Evolutionary conservation across 1,139 yeast genomes (phyloP), one percentile per base, ranked within the genome.

Genomic region (Scheffersomyces lignicola): DNA sequence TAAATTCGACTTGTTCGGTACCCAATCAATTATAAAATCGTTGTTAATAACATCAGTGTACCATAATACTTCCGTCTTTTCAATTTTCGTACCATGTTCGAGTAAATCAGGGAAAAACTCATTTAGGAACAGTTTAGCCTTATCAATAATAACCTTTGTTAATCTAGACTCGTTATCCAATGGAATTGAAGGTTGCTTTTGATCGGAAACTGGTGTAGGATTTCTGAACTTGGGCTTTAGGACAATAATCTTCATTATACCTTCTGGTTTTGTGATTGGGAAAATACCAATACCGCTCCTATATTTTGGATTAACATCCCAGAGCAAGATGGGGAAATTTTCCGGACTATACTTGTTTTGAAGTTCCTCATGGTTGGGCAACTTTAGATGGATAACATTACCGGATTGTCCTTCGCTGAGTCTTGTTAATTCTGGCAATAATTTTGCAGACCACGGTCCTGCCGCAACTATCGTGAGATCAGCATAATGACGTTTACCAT

Each of bases 21-120:
- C 64, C 43, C 51, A 56, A 39, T 65, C 73, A 35, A 62, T 54
- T 24, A 71, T 52, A 45, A 62, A 71, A 38, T 70, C 66, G 26
- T 65, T 57, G 39, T 65, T 59, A 25, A 62, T 56, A 3, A 76
- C 65, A 43, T 71, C 76, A 4, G 73, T 64, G 27, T 66, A 59
- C 77, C 76, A 72, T 15, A 26, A 16, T 3, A 26, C 29, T 26
- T 26, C 29, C 18, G 29, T 26, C 10, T 26, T 26, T 5, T 5
- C 9, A 7, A 26, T 26, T 3, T 9, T 17, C 24, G 15, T 18
- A 5, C 14, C 22, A 7, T 14, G 20, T 10, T 31, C 26, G 10
- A 33, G 37, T 14, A 44, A 28, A 33, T 44, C 47, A 5, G 48
- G 47, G 3, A 32, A 16, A 22, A 44, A 25, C 6, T 33, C 38